Conservation (phyloP, 108 stramenopile species). For the Schizochytrium sp. region DNA sequence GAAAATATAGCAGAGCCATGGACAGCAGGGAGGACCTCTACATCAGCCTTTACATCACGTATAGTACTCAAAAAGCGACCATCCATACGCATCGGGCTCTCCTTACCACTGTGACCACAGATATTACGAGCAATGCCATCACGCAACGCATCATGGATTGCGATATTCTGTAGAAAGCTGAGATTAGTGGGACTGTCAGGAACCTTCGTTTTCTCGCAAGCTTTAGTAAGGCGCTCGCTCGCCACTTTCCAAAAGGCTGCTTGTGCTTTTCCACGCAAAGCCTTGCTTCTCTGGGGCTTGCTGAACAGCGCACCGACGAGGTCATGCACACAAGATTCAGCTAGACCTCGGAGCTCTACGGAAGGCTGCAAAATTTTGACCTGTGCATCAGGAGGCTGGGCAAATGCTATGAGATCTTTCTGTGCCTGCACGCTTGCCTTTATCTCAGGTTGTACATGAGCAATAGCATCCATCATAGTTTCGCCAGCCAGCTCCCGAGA, state of each 20-base stretch:
- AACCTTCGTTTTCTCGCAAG: not conserved
- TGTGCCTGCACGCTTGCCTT: slow-evolving; percentile 6
- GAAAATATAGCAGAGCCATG: slow-evolving; percentile 87
- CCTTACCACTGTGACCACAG: not conserved
- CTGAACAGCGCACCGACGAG: not conserved
- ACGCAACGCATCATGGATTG: slow-evolving; percentile 18
- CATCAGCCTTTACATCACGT: slow-evolving; percentile 1
- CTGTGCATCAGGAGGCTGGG: not conserved
- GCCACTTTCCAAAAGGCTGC: not conserved
- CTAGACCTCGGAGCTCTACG: not conserved
- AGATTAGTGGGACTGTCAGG: not conserved
- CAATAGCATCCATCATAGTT: slow-evolving; percentile 17
- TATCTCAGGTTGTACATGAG: not conserved
- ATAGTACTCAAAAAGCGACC: not conserved
- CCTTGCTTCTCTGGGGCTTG: not conserved
- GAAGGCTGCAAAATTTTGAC: not conserved
- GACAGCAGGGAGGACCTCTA: slow-evolving; percentile 67
- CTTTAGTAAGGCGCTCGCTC: not conserved
- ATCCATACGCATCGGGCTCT: not conserved
- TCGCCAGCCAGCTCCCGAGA: slow-evolving; percentile 44
- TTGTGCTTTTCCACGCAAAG: not conserved
- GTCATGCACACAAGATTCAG: not conserved
- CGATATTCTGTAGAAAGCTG: not conserved
- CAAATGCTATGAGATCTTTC: not conserved
- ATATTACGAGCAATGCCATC: not conserved